Evolutionary conservation across 2,329 filamentous ascomycete genomes (phyloP).

Genomic region (Xylaria sp.): DNA sequence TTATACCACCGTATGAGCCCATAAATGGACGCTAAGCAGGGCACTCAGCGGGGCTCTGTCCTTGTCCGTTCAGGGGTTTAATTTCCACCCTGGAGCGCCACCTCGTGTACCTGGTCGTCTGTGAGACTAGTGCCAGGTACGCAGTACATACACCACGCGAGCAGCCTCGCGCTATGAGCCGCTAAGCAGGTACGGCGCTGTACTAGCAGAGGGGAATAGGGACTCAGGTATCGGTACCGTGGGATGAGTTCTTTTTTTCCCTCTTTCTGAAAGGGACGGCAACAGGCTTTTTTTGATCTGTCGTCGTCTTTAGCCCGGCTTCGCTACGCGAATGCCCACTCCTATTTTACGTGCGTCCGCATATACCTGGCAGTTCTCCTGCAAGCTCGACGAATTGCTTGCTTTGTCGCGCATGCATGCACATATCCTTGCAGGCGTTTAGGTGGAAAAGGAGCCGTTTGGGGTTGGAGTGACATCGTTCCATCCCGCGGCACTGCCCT

Average conservation of each 20-base stretch:
- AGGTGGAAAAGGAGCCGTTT: conserved; percentile 3
- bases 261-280: neutral
- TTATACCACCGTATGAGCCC: conserved; percentile 3
- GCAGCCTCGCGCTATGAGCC: conserved; percentile 44
- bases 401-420: conserved; percentile 19
- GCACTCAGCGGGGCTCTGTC: conserved; percentile 26
- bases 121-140: neutral
- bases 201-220: neutral
- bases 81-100: conserved; percentile 46
- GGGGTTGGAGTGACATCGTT: conserved; percentile 23
- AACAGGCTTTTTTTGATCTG: conserved; percentile 3
- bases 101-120: conserved; percentile 1
- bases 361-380: conserved; percentile 1
- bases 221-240: neutral
- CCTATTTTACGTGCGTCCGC: neutral
- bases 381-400: conserved; percentile 6
- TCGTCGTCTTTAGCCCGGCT: conserved; percentile 11
- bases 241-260: neutral
- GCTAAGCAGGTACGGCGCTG: conserved; percentile 35
- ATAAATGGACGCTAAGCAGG: conserved; percentile 30
- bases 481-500: neutral
- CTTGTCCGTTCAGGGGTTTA: conserved; percentile 37
- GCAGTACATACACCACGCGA: conserved; percentile 14
- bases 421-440: conserved; percentile 7
- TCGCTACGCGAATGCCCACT: conserved; percentile 14